phyloP scores from a whole-genome alignment of 2,329 filamentous ascomycete genomes.

The Pyrenochaeta sp. region DNA sequence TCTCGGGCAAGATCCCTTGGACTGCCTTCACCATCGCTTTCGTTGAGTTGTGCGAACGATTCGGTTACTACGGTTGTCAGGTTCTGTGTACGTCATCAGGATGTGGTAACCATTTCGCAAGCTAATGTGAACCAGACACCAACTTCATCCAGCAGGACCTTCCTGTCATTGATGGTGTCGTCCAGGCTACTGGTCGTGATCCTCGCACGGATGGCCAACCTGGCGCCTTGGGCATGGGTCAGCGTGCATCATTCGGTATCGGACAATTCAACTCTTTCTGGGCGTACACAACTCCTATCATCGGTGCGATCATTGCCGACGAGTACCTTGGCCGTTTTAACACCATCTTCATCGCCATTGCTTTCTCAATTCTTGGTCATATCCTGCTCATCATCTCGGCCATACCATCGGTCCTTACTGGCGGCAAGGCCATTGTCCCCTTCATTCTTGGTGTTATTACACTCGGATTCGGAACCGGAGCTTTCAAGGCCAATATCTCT shows the following conservation, averaged over 20 bases:
- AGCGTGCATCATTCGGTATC: conserved; percentile 47
- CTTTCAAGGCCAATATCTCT: conserved; percentile 59
- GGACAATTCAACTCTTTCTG: conserved; percentile 50
- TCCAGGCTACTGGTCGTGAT: conserved; percentile 40
- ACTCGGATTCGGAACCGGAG: conserved; percentile 56
- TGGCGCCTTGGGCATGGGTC: conserved; percentile 46
- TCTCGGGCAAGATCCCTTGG: conserved; percentile 71
- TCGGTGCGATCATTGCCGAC: conserved; percentile 65
- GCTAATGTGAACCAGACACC: conserved; percentile 42
- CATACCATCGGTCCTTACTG: conserved; percentile 55
- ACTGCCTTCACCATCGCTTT: conserved; percentile 74
- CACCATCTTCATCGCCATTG: conserved; percentile 62
- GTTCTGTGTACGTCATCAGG: conserved; percentile 66
- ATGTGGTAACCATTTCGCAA: no score
- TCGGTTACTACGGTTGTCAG: conserved; percentile 77
- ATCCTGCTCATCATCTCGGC: conserved; percentile 63
- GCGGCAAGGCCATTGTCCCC: conserved; percentile 57
- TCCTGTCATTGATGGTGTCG: conserved; percentile 44
- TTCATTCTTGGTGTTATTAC: conserved; percentile 60
- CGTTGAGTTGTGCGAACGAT: conserved; percentile 77
- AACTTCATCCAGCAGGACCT: conserved; percentile 50
- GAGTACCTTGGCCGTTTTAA: conserved; percentile 68
- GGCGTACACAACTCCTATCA: conserved; percentile 52
- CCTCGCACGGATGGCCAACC: conserved; percentile 40
- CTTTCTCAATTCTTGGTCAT: conserved; percentile 61